Evolutionary conservation across 768 basidiomycete species (phyloP), one percentile per base, ranked within the genome.

Genomic region (Infundibulicybe gibba): DNA sequence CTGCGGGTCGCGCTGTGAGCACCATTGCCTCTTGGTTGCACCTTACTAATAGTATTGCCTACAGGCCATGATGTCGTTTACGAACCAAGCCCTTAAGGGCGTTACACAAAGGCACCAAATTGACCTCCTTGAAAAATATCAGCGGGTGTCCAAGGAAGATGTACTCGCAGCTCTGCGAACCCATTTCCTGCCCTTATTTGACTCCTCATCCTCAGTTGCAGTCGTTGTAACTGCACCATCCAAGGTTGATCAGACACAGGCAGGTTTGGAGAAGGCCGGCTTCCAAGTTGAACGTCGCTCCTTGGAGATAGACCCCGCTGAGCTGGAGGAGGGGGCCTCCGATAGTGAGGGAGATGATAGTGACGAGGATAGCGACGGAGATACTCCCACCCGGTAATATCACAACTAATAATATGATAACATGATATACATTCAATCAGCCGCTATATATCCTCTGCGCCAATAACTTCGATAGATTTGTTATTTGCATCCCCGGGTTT

Each of bases 41-140:
- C 32, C 19, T 16, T 40, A 19, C 44, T 30, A 40, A 49, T 32
- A 48, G 5, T 13, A 45, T 48, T 15, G 51, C 45, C 5, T 41
- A 3, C 55, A 93, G 91, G 92, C 93, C 1, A 62, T 79, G 33
- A 75, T 79, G 19, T 95, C 93, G 0, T 97, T 97, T 66, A 71
- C 77, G 25, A 94, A 98, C 66, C 91, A 97, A 70, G 89, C 85
- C 0, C 73, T 99, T n/a, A 90, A 89, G 59, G 87, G 84, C 30
- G 79, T 97, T 9, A 68, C 85, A 5, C 83, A 85, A 58, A 79
- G 83, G 50, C 73, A 87, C 58, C 85, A 87, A 55, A 71, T 88
- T 19, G 77, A 85, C 44, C 75, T 93, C n/a, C 73, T 95, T 39
- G 79, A 85, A 54, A 81, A 83, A 59, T 87, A 83, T 57, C 86